Percentiles rank a stretch among this genome's conserved stretches.
Conservation (phyloP, 2,329 filamentous ascomycete species). For the Fusarium palustre region DNA sequence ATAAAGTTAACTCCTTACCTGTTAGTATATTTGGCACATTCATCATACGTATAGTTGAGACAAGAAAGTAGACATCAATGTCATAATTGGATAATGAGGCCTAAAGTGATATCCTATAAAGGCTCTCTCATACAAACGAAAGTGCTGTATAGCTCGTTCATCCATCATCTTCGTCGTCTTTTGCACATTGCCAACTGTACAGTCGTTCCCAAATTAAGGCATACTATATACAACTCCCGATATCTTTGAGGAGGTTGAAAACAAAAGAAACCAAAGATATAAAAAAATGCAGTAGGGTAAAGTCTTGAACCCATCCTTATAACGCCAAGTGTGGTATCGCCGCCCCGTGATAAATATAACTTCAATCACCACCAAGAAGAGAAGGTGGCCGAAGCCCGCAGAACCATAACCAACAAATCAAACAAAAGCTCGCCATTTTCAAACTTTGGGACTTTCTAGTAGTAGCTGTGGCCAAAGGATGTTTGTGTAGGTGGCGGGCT, state of each 20-base stretch:
- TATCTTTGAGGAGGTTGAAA: conserved; percentile 19
- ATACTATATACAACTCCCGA: conserved; percentile 27
- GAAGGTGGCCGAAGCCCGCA: conserved; percentile 14
- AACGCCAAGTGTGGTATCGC: conserved; percentile 43
- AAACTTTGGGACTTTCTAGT: conserved; percentile 18
- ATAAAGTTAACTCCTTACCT: neutral
- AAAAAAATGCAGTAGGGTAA: conserved; percentile 27
- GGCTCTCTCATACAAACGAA: conserved; percentile 40
- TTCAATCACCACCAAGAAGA: conserved; percentile 19
- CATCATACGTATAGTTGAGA: no score
- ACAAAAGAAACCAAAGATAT: conserved; percentile 25
- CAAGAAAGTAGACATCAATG: conserved; percentile 20
- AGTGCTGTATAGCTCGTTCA: conserved; percentile 32
- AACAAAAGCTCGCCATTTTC: conserved; percentile 14
- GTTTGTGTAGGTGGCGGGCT: conserved; percentile 62
- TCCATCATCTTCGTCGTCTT: conserved; percentile 25
- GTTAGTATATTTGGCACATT: neutral
- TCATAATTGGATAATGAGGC: conserved; percentile 23
- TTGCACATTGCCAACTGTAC: conserved; percentile 20
- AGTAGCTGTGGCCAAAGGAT: conserved; percentile 55
- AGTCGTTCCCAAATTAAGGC: conserved; percentile 26
- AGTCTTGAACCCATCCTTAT: conserved; percentile 21
- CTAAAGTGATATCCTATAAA: conserved; percentile 14
- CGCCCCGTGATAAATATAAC: conserved; percentile 28
- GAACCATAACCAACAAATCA: conserved; percentile 29